Evolutionary conservation across 2,329 filamentous ascomycete species (phyloP), one percentile per base, ranked within the genome.

Genomic region (Aureobasidium sp.): DNA sequence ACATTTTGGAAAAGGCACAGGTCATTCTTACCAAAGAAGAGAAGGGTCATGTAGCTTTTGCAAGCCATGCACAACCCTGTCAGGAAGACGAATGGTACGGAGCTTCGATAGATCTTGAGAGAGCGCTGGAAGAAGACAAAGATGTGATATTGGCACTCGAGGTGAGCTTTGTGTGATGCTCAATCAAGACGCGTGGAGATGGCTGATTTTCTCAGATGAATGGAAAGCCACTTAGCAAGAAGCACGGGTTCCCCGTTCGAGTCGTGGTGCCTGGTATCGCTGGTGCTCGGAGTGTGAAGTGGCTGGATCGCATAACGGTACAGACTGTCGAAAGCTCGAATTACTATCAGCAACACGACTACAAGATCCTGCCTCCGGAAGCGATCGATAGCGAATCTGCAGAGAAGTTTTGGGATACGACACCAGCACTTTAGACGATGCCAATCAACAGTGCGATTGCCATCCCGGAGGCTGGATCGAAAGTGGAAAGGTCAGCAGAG

Each of bases 401-500:
- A 7, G 81, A 80, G 11, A 78, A 75, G 47, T 84, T 77, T 69
- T 86, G 83, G 83, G 69, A 73, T 27, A 73, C 70, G 16, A 75
- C 78, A 1, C 76, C 78, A 0, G 73, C 83, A 2, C 88, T 88
- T 34, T 86, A 89, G 65, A 85, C 88, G 67, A 82, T 87, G 76
- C 84, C 86, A 1, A 80, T 89, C 21, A 86, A 86, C 34, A 86
- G 83, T 62, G 86, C 86, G 54, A 86, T 89, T 59, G 87, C 85
- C 1, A 62, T 66, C 5, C 64, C 73, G 13, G 63, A 64, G 16
- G 36, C 59, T 15, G 58, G 76, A 1, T 59, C 39, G 27, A 55
- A 65, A 44, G 65, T 66, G 44, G 62, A 66, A 13, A 63, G 64
- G 21, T 50, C 66, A 5, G 61, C 69, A 48, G 62, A 65, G 30